These are phyloP conservation scores for Coniosporium uncinatum DNA, from an alignment of 2,329 filamentous ascomycete genomes.

Conservation along the genomic window DNA sequence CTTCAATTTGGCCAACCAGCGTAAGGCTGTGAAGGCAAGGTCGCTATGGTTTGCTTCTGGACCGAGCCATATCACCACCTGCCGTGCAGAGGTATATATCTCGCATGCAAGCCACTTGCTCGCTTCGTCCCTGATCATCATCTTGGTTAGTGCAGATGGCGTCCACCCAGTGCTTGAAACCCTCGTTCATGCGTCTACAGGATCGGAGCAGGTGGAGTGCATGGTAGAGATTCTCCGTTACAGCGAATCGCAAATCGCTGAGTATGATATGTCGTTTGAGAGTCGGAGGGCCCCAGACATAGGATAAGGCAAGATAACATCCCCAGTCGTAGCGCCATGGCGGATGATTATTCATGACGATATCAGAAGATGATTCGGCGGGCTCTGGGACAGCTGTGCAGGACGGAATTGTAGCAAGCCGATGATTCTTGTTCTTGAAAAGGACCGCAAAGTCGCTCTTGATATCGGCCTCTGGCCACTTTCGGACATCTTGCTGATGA, in stretches of 20 bases:
- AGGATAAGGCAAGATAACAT: constrained; percentile 5
- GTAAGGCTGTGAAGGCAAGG: not conserved
- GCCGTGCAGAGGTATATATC: constrained; percentile 1
- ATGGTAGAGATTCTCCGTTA: not conserved
- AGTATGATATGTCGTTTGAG: not conserved
- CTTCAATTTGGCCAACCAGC: not conserved
- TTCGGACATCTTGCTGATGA: too few species aligned
- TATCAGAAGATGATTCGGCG: too few species aligned
- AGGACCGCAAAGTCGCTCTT: too few species aligned
- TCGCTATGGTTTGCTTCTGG: constrained; percentile 1
- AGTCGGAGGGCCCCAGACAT: constrained; percentile 3
- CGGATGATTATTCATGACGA: too few species aligned
- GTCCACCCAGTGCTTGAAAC: constrained; percentile 2
- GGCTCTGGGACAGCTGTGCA: too few species aligned
- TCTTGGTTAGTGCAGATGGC: constrained; percentile 4
- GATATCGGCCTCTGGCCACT: too few species aligned
- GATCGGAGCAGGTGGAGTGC: not conserved
- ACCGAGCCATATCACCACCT: constrained; percentile 4
- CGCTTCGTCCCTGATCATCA: not conserved
- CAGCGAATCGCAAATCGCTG: not conserved
- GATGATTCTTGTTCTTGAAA: too few species aligned
- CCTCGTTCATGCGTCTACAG: not conserved
- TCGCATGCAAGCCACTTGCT: constrained; percentile 1
- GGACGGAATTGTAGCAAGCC: too few species aligned
- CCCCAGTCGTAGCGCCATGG: not conserved